Conservation (phyloP, 1,139 yeast species). For the Groenewaldozyma auringiensis region DNA sequence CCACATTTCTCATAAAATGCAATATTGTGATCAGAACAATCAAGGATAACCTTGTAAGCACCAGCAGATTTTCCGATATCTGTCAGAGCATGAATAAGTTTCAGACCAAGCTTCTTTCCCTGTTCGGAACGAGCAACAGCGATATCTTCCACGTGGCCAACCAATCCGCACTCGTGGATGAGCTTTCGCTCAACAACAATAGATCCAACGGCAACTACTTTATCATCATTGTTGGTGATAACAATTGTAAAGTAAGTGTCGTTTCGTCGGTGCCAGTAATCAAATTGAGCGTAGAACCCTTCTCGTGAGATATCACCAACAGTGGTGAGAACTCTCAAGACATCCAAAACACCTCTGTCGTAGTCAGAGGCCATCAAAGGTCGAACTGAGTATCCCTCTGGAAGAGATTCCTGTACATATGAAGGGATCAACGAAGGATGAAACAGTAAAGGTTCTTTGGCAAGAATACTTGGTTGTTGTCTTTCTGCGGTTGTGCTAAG, state of each 20-base stretch:
- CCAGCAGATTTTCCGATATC: conserved; percentile 52
- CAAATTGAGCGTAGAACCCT: conserved; percentile 38
- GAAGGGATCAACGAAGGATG: conserved; percentile 24
- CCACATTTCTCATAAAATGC: conserved; percentile 90
- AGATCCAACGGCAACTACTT: conserved; percentile 36
- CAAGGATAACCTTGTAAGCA: conserved; percentile 84
- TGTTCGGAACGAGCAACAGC: conserved; percentile 71
- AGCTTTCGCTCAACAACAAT: conserved; percentile 46
- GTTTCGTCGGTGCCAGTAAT: conserved; percentile 41
- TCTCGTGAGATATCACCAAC: conserved; percentile 47
- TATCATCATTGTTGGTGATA: conserved; percentile 34
- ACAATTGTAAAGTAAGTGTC: conserved; percentile 48
- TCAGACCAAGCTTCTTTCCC: conserved; percentile 72
- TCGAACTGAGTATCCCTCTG: conserved; percentile 48
- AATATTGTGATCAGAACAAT: conserved; percentile 75
- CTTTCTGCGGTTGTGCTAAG: too few relatives aligned
- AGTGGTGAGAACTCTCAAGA: conserved; percentile 47
- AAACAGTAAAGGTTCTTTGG: conserved; percentile 19
- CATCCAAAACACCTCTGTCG: conserved; percentile 42
- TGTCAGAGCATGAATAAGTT: conserved; percentile 56
- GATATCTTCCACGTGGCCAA: conserved; percentile 94
- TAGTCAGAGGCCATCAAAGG: conserved; percentile 42
- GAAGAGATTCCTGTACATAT: conserved; percentile 31
- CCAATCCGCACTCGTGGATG: conserved; percentile 68
- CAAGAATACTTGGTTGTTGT: background rate